Conservation (phyloP, 345 rosid species). For the Lenwebbia sp. region DNA sequence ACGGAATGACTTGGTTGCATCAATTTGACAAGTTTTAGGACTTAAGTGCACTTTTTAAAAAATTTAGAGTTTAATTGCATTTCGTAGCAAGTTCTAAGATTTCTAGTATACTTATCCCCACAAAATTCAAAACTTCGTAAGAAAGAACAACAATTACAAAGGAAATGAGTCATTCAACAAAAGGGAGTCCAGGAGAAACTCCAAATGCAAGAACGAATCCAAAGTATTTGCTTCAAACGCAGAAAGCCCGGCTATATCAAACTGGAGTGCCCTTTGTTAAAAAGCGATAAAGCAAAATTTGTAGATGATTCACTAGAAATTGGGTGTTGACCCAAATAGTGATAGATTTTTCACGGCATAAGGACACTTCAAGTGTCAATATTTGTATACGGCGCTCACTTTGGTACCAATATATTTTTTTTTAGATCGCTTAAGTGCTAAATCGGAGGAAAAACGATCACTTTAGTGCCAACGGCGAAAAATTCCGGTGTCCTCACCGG, state of each 20-base stretch:
- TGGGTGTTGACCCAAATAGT: neutral
- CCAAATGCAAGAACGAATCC: neutral
- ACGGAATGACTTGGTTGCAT: accelerated
- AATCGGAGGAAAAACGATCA: too few relatives aligned
- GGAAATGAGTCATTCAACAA: neutral
- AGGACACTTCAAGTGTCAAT: too few relatives aligned
- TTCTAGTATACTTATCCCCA: neutral
- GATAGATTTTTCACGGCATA: neutral
- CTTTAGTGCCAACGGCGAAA: too few relatives aligned
- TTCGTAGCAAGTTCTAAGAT: neutral
- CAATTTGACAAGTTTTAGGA: too few relatives aligned
- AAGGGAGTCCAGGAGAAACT: neutral
- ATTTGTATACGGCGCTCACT: too few relatives aligned
- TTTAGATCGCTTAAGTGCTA: too few relatives aligned
- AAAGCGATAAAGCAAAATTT: neutral
- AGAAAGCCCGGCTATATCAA: neutral
- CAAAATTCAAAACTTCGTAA: neutral
- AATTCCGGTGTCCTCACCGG: too few relatives aligned
- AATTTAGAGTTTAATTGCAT: neutral
- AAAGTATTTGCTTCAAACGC: neutral
- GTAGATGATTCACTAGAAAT: neutral
- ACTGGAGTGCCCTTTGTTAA: neutral
- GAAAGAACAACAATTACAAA: neutral
- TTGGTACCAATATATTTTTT: too few relatives aligned
- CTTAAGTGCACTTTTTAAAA: too few relatives aligned